phyloP scores from a whole-genome alignment of 2,329 filamentous ascomycete species.

The Apiospora arundinis region DNA sequence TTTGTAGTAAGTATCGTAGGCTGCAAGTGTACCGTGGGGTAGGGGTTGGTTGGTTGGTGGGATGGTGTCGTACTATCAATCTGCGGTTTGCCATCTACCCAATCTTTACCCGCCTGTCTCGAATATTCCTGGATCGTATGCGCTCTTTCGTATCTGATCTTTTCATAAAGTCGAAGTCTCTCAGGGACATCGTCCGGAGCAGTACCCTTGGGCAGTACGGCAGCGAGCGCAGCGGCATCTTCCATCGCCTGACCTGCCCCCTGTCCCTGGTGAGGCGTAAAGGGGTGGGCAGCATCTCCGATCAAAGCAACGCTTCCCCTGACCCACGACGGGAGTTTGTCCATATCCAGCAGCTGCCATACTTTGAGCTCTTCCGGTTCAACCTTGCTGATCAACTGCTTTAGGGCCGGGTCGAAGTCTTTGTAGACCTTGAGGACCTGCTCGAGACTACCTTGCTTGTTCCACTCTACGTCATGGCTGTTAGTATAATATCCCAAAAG shows the following conservation, averaged over 20 bases:
- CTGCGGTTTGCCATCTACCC: conserved; percentile 42
- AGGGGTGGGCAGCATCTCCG: conserved; percentile 62
- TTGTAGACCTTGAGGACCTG: conserved; percentile 47
- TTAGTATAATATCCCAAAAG: not conserved
- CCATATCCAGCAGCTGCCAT: conserved; percentile 69
- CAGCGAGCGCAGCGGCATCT: conserved; percentile 65
- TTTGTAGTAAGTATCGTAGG: not conserved
- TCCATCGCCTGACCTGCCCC: conserved; percentile 69
- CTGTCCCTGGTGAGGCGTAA: conserved; percentile 56
- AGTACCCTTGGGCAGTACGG: conserved; percentile 58
- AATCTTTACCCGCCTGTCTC: conserved; percentile 57
- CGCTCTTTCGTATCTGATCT: conserved; percentile 63
- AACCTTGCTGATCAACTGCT: conserved; percentile 48
- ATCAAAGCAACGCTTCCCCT: conserved; percentile 33
- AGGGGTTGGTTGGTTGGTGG: too few species aligned
- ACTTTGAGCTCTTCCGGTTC: conserved; percentile 56
- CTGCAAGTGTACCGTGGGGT: not conserved
- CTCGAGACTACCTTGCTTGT: conserved; percentile 43
- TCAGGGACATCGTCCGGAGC: conserved; percentile 53
- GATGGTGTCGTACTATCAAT: conserved; percentile 47
- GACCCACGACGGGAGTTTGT: conserved; percentile 48
- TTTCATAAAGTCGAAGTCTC: conserved; percentile 64
- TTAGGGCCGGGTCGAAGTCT: conserved; percentile 50
- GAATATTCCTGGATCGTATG: conserved; percentile 64
- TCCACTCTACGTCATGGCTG: conserved; percentile 45